phyloP scores from a whole-genome alignment of 495 filamentous ascomycete genomes.

The Tetracladium setigerum region DNA sequence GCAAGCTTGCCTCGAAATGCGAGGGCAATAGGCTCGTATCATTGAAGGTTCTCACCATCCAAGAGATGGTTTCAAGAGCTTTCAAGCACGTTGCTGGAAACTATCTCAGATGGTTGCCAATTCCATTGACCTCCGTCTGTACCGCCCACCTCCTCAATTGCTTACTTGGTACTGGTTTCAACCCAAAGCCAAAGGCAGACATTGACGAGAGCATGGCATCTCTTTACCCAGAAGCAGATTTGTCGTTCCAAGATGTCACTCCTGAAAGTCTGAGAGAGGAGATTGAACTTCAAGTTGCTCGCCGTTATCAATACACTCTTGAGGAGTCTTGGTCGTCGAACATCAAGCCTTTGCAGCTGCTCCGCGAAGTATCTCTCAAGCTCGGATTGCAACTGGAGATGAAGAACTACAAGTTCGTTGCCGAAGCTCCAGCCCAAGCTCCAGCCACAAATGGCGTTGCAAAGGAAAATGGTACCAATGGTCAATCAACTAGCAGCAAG shows the following conservation, averaged over 20 bases:
- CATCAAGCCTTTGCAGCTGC: slow-evolving; percentile 69
- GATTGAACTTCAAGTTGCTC: slow-evolving; percentile 61
- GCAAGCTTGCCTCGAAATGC: slow-evolving; percentile 65
- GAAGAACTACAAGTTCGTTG: slow-evolving; percentile 69
- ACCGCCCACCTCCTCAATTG: slow-evolving; percentile 91
- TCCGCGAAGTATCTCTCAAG: slow-evolving; percentile 85
- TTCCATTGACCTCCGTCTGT: slow-evolving; percentile 66
- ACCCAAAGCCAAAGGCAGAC: slow-evolving; percentile 65
- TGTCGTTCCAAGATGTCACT: slow-evolving; percentile 69
- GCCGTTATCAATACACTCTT: slow-evolving; percentile 72
- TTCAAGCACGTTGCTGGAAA: slow-evolving; percentile 88
- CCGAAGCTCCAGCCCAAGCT: slow-evolving; percentile 29
- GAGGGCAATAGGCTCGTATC: slow-evolving; percentile 66
- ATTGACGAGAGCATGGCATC: slow-evolving; percentile 65
- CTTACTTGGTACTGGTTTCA: slow-evolving; percentile 71
- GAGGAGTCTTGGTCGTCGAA: slow-evolving; percentile 54
- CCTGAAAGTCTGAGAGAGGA: slow-evolving; percentile 61
- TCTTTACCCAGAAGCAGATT: slow-evolving; percentile 77
- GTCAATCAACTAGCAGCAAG: slow-evolving; percentile 40
- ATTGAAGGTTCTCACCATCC: slow-evolving; percentile 64
- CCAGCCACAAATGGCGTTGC: slow-evolving; percentile 21
- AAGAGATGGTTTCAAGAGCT: slow-evolving; percentile 88
- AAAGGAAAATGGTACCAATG: slow-evolving; percentile 28
- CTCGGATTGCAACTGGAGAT: slow-evolving; percentile 82
- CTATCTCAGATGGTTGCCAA: slow-evolving; percentile 74